Percentiles rank a stretch among this genome's conserved stretches.
phyloP scores from a whole-genome alignment of 1,139 yeast species.

The Magnusiomyces clavatus region DNA sequence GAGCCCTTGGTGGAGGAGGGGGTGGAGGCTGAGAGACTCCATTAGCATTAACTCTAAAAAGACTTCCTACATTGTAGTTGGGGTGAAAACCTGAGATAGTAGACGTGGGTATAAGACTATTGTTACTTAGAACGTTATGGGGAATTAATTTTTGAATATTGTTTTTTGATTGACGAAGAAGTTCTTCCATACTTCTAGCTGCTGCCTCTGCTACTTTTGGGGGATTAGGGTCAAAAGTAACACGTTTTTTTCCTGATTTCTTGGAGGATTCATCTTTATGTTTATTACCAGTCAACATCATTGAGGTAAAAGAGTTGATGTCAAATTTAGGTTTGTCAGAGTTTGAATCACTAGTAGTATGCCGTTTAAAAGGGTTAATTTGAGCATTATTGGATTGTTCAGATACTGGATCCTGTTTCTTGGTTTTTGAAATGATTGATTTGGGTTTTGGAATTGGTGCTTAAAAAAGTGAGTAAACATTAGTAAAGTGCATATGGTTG shows the following conservation, averaged over 20 bases:
- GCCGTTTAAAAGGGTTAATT: conserved; percentile 26
- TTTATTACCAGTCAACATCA: conserved; percentile 31
- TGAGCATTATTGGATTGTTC: conserved; percentile 1
- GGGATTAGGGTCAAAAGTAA: conserved; percentile 33
- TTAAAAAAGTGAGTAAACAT: conserved; percentile 16
- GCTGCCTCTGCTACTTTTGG: conserved; percentile 37
- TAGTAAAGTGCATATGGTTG: not conserved
- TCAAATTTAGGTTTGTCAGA: conserved; percentile 22
- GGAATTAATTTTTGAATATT: conserved; percentile 10
- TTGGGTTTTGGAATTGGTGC: conserved; percentile 34
- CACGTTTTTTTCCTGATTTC: conserved; percentile 26
- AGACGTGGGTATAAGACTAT: conserved; percentile 1
- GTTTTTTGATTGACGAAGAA: conserved; percentile 28
- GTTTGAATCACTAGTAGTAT: conserved; percentile 9
- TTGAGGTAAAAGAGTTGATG: conserved; percentile 32
- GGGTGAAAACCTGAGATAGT: conserved; percentile 5
- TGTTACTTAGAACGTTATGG: conserved; percentile 3
- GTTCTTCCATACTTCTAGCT: conserved; percentile 33
- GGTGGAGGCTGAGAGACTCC: conserved; percentile 2
- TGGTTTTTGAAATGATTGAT: conserved; percentile 30
- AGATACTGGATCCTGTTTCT: conserved; percentile 20
- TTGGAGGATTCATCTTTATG: conserved; percentile 17
- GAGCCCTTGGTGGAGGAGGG: not conserved
- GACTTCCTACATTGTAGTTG: conserved; percentile 13
- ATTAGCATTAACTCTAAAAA: conserved; percentile 5